Evolutionary conservation across 352 stramenopile genomes (phyloP).

Genomic region (Phytopythium kandeliae): DNA sequence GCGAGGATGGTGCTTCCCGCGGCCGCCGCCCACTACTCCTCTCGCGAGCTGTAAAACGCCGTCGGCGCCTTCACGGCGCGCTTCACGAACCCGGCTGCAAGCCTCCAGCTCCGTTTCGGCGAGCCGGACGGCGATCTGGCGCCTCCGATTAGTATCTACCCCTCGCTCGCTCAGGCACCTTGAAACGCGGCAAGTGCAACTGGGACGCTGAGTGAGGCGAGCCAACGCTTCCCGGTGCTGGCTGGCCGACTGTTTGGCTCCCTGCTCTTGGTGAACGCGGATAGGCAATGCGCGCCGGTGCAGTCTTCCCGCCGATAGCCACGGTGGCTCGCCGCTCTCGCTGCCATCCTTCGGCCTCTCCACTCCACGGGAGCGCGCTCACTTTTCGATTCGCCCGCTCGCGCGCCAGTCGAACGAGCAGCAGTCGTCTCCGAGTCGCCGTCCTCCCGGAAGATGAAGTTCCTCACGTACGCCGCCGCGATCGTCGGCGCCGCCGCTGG

Average conservation of each 20-base stretch:
- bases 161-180: neutral
- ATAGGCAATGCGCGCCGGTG: neutral
- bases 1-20: neutral
- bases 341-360: neutral
- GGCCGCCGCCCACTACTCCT: neutral
- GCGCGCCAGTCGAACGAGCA: neutral
- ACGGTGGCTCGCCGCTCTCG: neutral
- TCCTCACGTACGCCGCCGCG: slow-evolving; percentile 8
- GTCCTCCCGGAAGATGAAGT: slow-evolving; percentile 13
- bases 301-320: neutral
- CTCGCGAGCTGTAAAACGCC: slow-evolving; percentile 1
- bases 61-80: too few relatives aligned
- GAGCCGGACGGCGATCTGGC: neutral
- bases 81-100: too few relatives aligned
- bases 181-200: slow-evolving; percentile 2
- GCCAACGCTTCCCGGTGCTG: neutral
- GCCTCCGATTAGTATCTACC: neutral
- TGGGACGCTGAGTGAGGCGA: neutral
- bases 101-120: too few relatives aligned
- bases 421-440: neutral
- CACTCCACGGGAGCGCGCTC: neutral
- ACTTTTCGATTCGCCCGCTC: slow-evolving; percentile 3
- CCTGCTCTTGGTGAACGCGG: too few relatives aligned
- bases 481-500: slow-evolving; percentile 9
- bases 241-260: too few relatives aligned